These are phyloP conservation scores for Pseudocercospora fijiensis DNA, from an alignment of 2,329 filamentous ascomycete genomes.

Conservation along the genomic window DNA sequence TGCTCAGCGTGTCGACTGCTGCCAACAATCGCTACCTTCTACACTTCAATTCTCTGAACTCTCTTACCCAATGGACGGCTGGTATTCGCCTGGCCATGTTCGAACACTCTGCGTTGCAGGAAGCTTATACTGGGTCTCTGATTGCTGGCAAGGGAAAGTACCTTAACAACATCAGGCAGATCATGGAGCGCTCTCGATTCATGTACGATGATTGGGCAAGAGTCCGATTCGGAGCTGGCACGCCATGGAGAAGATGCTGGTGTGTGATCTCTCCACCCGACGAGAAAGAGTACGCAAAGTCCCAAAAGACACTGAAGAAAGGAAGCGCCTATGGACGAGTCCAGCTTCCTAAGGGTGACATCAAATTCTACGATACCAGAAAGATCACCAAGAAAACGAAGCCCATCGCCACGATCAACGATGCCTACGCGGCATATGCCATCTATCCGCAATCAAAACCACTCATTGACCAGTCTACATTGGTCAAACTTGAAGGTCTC, in stretches of 20 bases:
- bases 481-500: conserved; percentile 89
- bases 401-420: conserved; percentile 87
- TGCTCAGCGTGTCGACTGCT: conserved; percentile 91
- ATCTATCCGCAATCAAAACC: conserved; percentile 95
- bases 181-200: conserved; percentile 77
- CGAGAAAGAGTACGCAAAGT: conserved; percentile 84
- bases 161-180: conserved; percentile 84
- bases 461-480: conserved; percentile 87
- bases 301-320: conserved; percentile 79
- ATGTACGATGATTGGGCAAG: conserved; percentile 90
- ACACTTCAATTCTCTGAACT: conserved; percentile 93
- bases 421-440: conserved; percentile 89
- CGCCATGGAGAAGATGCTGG: conserved; percentile 95
- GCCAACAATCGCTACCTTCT: conserved; percentile 93
- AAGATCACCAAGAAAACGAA: conserved; percentile 89
- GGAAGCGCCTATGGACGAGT: conserved; percentile 78
- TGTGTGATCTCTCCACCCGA: conserved; percentile 90
- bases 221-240: conserved; percentile 91
- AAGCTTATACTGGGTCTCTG: conserved; percentile 92
- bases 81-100: conserved; percentile 92
- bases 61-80: conserved; percentile 91
- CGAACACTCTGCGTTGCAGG: conserved; percentile 88
- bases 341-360: conserved; percentile 74
- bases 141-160: conserved; percentile 90
- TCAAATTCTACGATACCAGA: conserved; percentile 89